These are phyloP conservation scores for Trichoderma erinaceum DNA, from an alignment of 495 filamentous ascomycete species.

Conservation along the genomic window DNA sequence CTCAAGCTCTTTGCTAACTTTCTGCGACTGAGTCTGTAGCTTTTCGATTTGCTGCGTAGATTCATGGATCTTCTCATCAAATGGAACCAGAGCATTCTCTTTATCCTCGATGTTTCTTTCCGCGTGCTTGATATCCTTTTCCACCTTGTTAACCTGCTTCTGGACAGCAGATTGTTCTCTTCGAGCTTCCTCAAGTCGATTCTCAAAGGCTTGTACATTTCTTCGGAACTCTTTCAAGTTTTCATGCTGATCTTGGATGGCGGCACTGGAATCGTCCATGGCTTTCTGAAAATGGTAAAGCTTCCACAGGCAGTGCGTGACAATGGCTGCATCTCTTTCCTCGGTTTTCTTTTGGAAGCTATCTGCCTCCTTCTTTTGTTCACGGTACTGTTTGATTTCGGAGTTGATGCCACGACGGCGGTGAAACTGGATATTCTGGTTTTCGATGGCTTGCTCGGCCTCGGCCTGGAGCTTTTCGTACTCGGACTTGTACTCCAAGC, in stretches of 20 bases:
- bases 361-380: constrained; percentile 94
- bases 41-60: constrained; percentile 62
- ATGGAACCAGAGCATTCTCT: constrained; percentile 77
- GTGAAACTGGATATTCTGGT: constrained; percentile 78
- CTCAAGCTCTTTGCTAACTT: constrained; percentile 70
- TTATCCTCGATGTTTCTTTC: constrained; percentile 85
- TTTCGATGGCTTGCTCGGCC: constrained; percentile 78
- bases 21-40: constrained; percentile 57
- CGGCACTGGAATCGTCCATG: constrained; percentile 83
- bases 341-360: constrained; percentile 81
- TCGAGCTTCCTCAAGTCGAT: constrained; percentile 77
- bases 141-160: constrained; percentile 73
- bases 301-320: constrained; percentile 95
- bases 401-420: constrained; percentile 91
- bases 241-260: constrained; percentile 92
- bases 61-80: constrained; percentile 88
- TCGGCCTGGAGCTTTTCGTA: constrained; percentile 85
- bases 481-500: constrained; percentile 89
- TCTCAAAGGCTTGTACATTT: constrained; percentile 78
- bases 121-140: constrained; percentile 74
- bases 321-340: constrained; percentile 85
- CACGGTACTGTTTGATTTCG: constrained; percentile 94
- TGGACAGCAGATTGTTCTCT: constrained; percentile 72
- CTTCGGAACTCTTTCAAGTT: constrained; percentile 91
- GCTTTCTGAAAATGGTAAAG: constrained; percentile 89